Evolutionary conservation across 1,284 basidiomycete genomes (phyloP), one percentile per base, ranked within the genome.

Genomic region (Puccinia polysora): DNA sequence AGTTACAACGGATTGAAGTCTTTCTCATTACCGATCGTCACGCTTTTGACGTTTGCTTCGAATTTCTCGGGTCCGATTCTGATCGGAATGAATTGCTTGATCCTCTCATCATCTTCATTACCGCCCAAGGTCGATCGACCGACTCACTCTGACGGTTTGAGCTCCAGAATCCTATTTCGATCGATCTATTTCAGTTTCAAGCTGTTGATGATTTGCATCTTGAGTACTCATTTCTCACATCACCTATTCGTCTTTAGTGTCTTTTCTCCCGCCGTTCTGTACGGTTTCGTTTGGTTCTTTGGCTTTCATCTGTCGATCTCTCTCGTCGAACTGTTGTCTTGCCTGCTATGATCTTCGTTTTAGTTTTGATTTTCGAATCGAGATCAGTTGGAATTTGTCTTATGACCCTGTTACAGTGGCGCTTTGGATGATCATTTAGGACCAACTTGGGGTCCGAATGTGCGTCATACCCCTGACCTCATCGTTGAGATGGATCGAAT

Each of bases 201-300:
- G n/a, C 36, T 71, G 7, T 30, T 73, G 7, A 32, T 50, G 0
- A 64, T 76, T n/a, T 62, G 55, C 5, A 12, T 34, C 12, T 65
- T 74, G 30, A 74, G 75, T 3, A 50, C 68, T 10, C 65, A 68
- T 38, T 77, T 77, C 65, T 69, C 73, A 1, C 25, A 63, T 1
- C 76, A 77, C 52, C 53, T 77, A 12, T 77, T 77, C 55, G 65
- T 67, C 4, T 74, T 71, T 64, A 76, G 74, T 12, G 76, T 77
- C 0, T 77, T 77, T 45, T 74, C 75, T 12, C 76, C 76, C 5
- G 75, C 75, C 0, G 63, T 76, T 14, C 38, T 76, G 23, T 70
- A 69, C 25, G 69, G 62, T 20, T 74, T 63, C 10, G 52, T 59
- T 6, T 76, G 75, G 76, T 59, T 64, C 20, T 40, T 69, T 14